phyloP scores from a whole-genome alignment of 2,329 filamentous ascomycete species.

The Didymosphaeria variabile region DNA sequence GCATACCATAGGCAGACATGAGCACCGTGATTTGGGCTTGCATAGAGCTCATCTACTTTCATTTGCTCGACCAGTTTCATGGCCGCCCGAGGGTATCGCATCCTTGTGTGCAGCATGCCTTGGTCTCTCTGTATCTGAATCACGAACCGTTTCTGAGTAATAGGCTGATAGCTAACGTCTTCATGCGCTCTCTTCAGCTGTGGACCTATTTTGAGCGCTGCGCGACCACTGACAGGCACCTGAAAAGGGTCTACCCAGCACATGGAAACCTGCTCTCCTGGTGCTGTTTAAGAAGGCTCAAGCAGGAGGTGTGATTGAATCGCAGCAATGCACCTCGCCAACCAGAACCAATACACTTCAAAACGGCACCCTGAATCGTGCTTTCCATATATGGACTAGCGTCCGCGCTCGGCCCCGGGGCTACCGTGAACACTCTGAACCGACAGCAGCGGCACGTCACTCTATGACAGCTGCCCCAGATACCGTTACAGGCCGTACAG shows the following conservation, averaged over 20 bases:
- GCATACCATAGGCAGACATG: background rate
- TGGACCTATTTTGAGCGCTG: background rate
- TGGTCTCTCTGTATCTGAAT: conserved; percentile 1
- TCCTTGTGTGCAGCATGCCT: background rate
- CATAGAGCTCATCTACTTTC: background rate
- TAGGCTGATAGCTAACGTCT: background rate
- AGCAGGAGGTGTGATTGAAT: background rate
- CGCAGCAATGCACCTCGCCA: background rate
- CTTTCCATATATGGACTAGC: background rate
- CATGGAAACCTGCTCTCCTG: background rate
- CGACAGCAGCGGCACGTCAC: background rate
- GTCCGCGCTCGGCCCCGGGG: background rate
- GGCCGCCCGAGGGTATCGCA: background rate
- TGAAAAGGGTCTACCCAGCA: background rate
- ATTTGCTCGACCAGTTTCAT: conserved; percentile 2
- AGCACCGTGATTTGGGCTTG: background rate
- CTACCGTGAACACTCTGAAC: background rate
- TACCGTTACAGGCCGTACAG: conserved; percentile 1
- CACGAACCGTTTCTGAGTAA: conserved; percentile 7
- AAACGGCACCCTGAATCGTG: conserved; percentile 2
- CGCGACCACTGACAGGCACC: background rate
- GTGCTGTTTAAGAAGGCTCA: background rate
- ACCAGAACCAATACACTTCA: conserved; percentile 10
- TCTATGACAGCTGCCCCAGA: background rate
- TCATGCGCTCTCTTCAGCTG: conserved; percentile 4